These are phyloP conservation scores for Triticum dicoccoides DNA, from an alignment of 176 grass and related monocot species.

Conservation along the genomic window DNA sequence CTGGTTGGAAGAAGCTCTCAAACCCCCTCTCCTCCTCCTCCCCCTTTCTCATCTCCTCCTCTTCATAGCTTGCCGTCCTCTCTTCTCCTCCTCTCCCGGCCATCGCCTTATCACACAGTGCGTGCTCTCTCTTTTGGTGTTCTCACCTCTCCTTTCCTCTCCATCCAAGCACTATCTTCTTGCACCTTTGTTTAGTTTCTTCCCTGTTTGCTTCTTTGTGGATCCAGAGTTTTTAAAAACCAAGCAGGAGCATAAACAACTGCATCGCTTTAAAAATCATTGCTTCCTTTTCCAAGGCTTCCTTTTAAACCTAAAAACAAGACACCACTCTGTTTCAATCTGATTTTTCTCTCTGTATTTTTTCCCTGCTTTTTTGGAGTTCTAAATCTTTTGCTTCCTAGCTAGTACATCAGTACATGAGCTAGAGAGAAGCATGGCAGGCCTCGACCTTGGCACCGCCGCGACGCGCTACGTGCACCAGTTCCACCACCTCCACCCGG, in stretches of 20 bases:
- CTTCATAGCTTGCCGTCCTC: constrained; percentile 30
- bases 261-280: constrained; percentile 71
- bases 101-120: constrained; percentile 30
- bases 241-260: constrained; percentile 54
- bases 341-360: constrained; percentile 25
- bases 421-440: constrained; percentile 87
- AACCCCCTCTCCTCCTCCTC: constrained; percentile 37
- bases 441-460: constrained; percentile 86
- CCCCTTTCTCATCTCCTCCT: constrained; percentile 30
- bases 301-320: constrained; percentile 75
- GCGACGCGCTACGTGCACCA: constrained; percentile 80
- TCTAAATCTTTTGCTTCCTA: constrained; percentile 32
- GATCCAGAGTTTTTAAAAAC: constrained; percentile 48
- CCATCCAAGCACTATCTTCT: constrained; percentile 38
- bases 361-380: constrained; percentile 28
- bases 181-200: constrained; percentile 48
- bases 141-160: constrained; percentile 40
- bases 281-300: constrained; percentile 70
- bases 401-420: constrained; percentile 66
- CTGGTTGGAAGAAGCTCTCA: constrained; percentile 59
- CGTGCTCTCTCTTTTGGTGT: constrained; percentile 26
- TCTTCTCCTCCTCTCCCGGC: not conserved
- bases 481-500: constrained; percentile 68
- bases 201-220: constrained; percentile 72
- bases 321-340: constrained; percentile 43